Evolutionary conservation across 1,139 yeast species (phyloP).

Genomic region (Yamadazyma trypodendri): DNA sequence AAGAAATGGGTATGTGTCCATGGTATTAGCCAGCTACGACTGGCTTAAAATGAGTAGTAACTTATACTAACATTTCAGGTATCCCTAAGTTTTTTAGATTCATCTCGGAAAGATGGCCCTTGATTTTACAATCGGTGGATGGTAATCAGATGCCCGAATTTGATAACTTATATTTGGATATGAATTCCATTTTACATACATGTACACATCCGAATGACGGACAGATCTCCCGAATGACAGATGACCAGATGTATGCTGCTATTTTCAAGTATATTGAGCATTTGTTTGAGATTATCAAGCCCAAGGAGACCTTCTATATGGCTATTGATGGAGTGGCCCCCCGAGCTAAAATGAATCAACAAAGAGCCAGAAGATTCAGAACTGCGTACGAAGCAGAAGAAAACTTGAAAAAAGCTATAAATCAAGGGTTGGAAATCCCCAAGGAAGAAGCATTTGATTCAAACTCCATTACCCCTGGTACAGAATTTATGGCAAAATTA

Average conservation of each 20-base stretch:
- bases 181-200: conserved; percentile 95
- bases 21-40: background rate
- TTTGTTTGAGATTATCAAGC: conserved; percentile 81
- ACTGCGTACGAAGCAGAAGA: conserved; percentile 93
- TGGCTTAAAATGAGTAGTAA: background rate
- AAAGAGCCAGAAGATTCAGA: conserved; percentile 93
- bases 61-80: conserved; percentile 47
- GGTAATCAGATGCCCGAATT: conserved; percentile 88
- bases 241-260: conserved; percentile 90
- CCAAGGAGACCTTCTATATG: conserved; percentile 86
- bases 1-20: conserved; percentile 9
- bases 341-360: conserved; percentile 98
- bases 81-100: conserved; percentile 95
- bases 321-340: conserved; percentile 99
- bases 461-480: conserved; percentile 97
- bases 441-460: conserved; percentile 86
- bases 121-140: conserved; percentile 84
- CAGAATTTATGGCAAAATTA: conserved; percentile 91
- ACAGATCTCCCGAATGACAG: conserved; percentile 63
- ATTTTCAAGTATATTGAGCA: conserved; percentile 95
- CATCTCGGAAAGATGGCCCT: conserved; percentile 99
- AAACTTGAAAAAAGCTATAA: conserved; percentile 62
- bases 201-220: conserved; percentile 82
- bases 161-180: conserved; percentile 91
- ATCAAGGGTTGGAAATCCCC: conserved; percentile 61